These are phyloP conservation scores for Tetrastigma voinierianum DNA, from an alignment of 164 flowering plant species.

Conservation along the genomic window DNA sequence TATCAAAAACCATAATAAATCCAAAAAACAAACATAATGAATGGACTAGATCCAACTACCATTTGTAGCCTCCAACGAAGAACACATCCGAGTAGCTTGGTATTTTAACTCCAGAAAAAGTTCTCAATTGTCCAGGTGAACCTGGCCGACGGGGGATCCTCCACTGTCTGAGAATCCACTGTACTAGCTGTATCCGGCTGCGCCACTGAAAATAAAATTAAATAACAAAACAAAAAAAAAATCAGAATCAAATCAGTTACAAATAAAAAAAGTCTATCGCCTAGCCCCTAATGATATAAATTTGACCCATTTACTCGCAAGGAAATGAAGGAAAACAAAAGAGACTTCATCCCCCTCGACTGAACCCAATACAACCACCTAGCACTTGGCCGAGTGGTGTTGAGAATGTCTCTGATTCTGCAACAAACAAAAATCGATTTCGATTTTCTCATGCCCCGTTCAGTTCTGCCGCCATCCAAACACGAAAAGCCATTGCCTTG, in stretches of 20 bases:
- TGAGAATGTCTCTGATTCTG: too few species aligned
- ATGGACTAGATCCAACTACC: slow-evolving; percentile 25
- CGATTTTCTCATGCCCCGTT: too few species aligned
- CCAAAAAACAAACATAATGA: background rate
- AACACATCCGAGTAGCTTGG: slow-evolving; percentile 22
- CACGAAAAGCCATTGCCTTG: too few species aligned
- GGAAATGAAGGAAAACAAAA: background rate
- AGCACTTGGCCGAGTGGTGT: too few species aligned
- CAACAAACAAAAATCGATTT: too few species aligned
- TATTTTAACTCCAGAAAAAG: slow-evolving; percentile 25
- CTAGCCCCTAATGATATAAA: background rate
- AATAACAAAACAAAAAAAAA: background rate
- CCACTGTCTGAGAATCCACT: slow-evolving; percentile 31
- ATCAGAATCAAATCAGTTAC: background rate
- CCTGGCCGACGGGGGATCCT: slow-evolving; percentile 34
- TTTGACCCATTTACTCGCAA: too few species aligned
- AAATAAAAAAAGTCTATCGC: background rate
- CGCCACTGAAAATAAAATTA: slow-evolving; percentile 6
- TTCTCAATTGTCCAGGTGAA: slow-evolving; percentile 42
- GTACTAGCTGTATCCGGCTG: slow-evolving; percentile 29
- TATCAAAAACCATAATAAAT: too few species aligned
- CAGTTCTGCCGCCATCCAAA: too few species aligned
- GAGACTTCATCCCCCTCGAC: background rate
- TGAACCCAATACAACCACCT: too few species aligned
- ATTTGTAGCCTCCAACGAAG: slow-evolving; percentile 38